phyloP scores from a whole-genome alignment of 176 grass and related monocot species.

The Oryza meridionalis region DNA sequence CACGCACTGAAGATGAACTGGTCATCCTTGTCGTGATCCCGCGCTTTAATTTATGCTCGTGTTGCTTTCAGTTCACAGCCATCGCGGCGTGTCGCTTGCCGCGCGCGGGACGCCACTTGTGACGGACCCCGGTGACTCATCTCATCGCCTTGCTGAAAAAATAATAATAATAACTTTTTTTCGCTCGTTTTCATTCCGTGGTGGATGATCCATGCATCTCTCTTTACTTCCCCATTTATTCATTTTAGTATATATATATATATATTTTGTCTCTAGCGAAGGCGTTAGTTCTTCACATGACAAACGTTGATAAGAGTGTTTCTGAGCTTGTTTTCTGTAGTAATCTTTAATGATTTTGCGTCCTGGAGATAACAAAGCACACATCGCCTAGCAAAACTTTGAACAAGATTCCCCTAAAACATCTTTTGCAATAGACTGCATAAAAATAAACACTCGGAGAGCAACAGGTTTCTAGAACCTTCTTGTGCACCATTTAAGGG shows the following conservation, averaged over 20 bases:
- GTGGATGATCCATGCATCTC: not conserved
- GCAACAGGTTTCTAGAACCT: not conserved
- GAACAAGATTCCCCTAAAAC: not conserved
- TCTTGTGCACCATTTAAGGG: not conserved
- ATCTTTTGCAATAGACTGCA: not conserved
- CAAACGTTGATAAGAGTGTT: slow-evolving; percentile 7
- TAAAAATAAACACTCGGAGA: not conserved
- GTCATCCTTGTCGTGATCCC: slow-evolving; percentile 48
- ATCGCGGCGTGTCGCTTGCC: slow-evolving; percentile 44
- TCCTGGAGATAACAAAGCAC: not conserved
- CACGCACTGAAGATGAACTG: slow-evolving; percentile 13
- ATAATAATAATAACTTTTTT: not conserved
- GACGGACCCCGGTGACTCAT: slow-evolving; percentile 27
- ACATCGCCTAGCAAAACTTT: not conserved
- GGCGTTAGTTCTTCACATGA: not conserved
- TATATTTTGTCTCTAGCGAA: not conserved
- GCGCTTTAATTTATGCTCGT: not conserved
- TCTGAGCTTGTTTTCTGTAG: slow-evolving; percentile 15
- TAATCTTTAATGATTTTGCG: not conserved
- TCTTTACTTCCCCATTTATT: not conserved
- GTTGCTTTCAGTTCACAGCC: slow-evolving; percentile 43
- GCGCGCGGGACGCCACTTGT: slow-evolving; percentile 45
- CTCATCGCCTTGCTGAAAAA: not conserved
- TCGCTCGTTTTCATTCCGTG: not conserved
- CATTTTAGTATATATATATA: not conserved